A percentile compares a stretch with the other conserved stretches of the same genome.
These are phyloP conservation scores for Lichtheimia corymbifera DNA, from an alignment of 371 early-diverging fungal genomes.

Conservation along the genomic window DNA sequence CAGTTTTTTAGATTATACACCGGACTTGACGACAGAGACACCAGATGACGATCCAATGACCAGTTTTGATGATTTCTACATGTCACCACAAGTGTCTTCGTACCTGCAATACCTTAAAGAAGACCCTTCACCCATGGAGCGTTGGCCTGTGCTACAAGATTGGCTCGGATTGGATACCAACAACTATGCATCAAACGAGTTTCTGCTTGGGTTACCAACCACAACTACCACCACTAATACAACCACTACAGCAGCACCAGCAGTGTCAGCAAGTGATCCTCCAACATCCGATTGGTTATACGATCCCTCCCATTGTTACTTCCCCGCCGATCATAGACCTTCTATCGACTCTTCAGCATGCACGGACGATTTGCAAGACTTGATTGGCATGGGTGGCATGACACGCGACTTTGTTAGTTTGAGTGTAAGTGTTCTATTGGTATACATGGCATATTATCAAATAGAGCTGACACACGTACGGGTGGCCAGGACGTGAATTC, in stretches of 20 bases:
- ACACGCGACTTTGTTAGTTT: slow-evolving; percentile 32
- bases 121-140: background rate
- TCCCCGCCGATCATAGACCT: no score
- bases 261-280: no score
- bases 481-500: slow-evolving; percentile 42
- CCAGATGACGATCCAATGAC: slow-evolving; percentile 19
- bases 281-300: no score
- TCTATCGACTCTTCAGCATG: slow-evolving; percentile 7
- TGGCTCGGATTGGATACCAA: no score
- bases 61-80: slow-evolving; percentile 16
- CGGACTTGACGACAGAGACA: slow-evolving; percentile 15
- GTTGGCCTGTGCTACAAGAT: no score
- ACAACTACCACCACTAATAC: no score
- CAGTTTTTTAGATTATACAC: slow-evolving; percentile 18
- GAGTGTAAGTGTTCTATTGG: slow-evolving; percentile 24
- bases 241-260: no score
- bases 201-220: no score
- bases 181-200: no score
- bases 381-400: slow-evolving; percentile 2
- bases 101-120: slow-evolving; percentile 22
- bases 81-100: slow-evolving; percentile 14
- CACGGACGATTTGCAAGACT: background rate
- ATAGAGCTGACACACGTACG: no score
- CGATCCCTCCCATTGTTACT: no score
- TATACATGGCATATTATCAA: no score